A percentile compares a stretch with the other conserved stretches of the same genome.
These are phyloP conservation scores for Castanea crenata DNA, from an alignment of 306 rosid genomes.

Conservation along the genomic window DNA sequence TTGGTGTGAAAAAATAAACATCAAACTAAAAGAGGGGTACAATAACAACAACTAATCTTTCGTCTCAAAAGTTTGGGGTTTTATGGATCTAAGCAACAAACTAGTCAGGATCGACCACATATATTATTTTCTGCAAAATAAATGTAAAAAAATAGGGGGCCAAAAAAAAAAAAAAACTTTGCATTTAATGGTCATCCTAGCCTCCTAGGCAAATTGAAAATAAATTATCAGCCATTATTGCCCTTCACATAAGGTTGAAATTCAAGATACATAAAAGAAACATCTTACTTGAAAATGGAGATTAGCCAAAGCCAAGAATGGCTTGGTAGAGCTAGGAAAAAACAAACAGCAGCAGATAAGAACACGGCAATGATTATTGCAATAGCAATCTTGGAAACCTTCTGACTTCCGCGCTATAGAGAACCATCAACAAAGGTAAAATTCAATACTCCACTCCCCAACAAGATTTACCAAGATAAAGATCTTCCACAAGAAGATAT, in stretches of 20 bases:
- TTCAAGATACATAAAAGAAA: background rate
- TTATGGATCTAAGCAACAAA: too few species aligned
- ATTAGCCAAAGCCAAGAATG: conserved; percentile 86
- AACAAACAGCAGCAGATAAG: conserved; percentile 52
- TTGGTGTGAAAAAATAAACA: background rate
- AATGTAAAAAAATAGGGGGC: too few species aligned
- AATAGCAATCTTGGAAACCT: conserved; percentile 46
- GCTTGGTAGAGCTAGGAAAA: conserved; percentile 54
- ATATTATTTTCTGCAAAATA: too few species aligned
- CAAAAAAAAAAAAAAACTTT: background rate
- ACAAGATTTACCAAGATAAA: background rate
- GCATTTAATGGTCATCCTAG: background rate
- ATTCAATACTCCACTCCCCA: background rate
- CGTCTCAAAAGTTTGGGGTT: too few species aligned
- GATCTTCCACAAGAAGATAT: background rate
- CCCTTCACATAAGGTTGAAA: background rate
- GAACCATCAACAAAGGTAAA: conserved; percentile 5
- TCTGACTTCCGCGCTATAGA: conserved; percentile 66
- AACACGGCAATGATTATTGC: conserved; percentile 48
- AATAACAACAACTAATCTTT: background rate
- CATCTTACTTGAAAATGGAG: conserved; percentile 54
- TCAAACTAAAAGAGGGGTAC: background rate
- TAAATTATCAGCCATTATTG: background rate
- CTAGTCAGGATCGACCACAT: too few species aligned
- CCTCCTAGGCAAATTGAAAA: background rate